Evolutionary conservation across 371 early-diverging fungal genomes (phyloP).

Genomic region (Coemansia sp.): DNA sequence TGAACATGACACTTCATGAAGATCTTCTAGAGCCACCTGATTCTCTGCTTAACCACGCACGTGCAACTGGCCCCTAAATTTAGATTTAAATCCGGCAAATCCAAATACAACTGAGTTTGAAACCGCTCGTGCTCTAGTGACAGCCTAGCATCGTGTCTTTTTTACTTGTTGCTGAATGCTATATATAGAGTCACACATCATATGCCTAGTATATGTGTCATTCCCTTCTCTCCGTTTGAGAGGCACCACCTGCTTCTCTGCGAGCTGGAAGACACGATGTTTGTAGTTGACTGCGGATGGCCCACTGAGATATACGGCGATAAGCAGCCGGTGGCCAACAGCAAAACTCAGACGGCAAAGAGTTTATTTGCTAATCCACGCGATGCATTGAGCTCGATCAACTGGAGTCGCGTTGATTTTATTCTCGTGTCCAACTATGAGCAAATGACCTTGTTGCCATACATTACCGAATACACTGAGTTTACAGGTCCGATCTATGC

Average conservation of each 20-base stretch:
- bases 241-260: conserved; percentile 42
- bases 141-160: neutral
- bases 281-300: conserved; percentile 51
- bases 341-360: conserved; percentile 11
- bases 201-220: conserved; percentile 48
- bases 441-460: conserved; percentile 77
- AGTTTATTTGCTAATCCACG: conserved; percentile 26
- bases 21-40: neutral
- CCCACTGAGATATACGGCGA: conserved; percentile 14
- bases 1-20: neutral
- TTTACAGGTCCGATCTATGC: conserved; percentile 80
- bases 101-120: neutral
- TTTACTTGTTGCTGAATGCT: neutral
- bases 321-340: conserved; percentile 3
- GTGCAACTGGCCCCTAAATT: conserved; percentile 5
- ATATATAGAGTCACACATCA: neutral
- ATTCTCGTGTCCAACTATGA: conserved; percentile 74
- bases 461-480: conserved; percentile 76
- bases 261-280: conserved; percentile 50
- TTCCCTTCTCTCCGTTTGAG: conserved; percentile 44
- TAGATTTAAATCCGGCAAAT: neutral
- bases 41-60: neutral
- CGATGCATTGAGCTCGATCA: conserved; percentile 42
- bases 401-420: conserved; percentile 63
- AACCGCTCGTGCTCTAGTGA: neutral